Conservation (phyloP, 495 filamentous ascomycete species). For the Chaetomidium leptoderma region DNA sequence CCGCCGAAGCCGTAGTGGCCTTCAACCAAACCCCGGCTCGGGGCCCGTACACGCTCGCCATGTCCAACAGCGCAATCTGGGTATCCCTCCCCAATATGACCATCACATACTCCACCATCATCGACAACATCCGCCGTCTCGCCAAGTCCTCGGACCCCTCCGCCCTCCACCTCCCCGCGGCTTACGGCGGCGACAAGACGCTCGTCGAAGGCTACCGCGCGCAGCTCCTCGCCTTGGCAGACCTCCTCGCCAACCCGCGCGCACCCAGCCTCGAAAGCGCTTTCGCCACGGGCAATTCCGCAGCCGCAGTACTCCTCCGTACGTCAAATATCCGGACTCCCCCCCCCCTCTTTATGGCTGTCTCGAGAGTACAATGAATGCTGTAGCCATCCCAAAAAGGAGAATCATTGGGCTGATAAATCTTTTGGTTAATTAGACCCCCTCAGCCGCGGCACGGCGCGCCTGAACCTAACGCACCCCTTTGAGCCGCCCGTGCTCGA, state of each 20-base stretch:
- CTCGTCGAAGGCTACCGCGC: constrained; percentile 24
- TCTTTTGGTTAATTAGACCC: no score
- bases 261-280: constrained; percentile 28
- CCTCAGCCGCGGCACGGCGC: constrained; percentile 30
- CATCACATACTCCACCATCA: constrained; percentile 8
- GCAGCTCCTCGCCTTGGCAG: constrained; percentile 22
- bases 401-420: no score
- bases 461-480: constrained; percentile 34
- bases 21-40: constrained; percentile 24
- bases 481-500: constrained; percentile 32
- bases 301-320: constrained; percentile 25
- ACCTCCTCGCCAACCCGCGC: constrained; percentile 16
- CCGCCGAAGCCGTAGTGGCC: constrained; percentile 18
- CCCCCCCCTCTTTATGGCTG: no score
- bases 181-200: constrained; percentile 7
- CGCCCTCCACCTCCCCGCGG: constrained; percentile 21
- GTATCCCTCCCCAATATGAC: constrained; percentile 23
- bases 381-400: no score
- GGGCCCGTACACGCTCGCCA: constrained; percentile 27
- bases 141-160: not conserved
- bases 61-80: constrained; percentile 27
- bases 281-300: constrained; percentile 20
- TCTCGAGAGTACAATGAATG: no score
- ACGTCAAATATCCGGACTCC: no score
- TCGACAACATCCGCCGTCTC: constrained; percentile 14